Percentiles rank a stretch among this genome's conserved stretches.
Evolutionary conservation across 352 stramenopile species (phyloP).

Genomic region (Globisporangium okanoganense): DNA sequence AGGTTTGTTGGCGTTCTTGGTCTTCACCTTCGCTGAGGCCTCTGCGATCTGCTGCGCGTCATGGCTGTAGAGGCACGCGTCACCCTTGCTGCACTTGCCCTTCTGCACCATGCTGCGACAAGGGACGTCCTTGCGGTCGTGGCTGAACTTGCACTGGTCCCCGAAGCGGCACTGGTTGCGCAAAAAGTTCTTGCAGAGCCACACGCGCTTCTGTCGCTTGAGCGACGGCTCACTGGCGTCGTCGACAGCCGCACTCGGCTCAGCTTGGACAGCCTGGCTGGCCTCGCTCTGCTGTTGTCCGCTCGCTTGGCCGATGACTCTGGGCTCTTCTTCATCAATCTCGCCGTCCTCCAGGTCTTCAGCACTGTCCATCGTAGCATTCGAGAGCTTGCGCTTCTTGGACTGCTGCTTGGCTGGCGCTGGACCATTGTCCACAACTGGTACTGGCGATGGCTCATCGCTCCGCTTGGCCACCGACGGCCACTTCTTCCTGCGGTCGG

Average conservation of each 20-base stretch:
- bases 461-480: slow-evolving; percentile 13
- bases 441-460: background rate
- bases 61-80: slow-evolving; percentile 61
- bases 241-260: slow-evolving; percentile 19
- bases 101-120: slow-evolving; percentile 59
- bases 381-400: slow-evolving; percentile 52
- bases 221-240: slow-evolving; percentile 18
- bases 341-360: slow-evolving; percentile 62
- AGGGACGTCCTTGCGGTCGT: slow-evolving; percentile 54
- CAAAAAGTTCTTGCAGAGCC: slow-evolving; percentile 66
- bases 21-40: slow-evolving; percentile 22
- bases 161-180: slow-evolving; percentile 60
- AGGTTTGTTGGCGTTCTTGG: slow-evolving; percentile 24
- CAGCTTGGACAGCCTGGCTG: slow-evolving; percentile 13
- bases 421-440: slow-evolving; percentile 3
- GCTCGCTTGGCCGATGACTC: background rate
- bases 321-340: slow-evolving; percentile 30
- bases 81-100: slow-evolving; percentile 49
- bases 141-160: slow-evolving; percentile 64
- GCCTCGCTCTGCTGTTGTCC: slow-evolving; percentile 15
- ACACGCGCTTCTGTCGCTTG: slow-evolving; percentile 42
- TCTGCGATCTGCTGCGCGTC: slow-evolving; percentile 31
- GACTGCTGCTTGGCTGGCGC: background rate
- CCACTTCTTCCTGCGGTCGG: slow-evolving; percentile 73
- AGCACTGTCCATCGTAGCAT: slow-evolving; percentile 13